Evolutionary conservation across 1,284 basidiomycete species (phyloP).

Genomic region (Inonotus obliquus): DNA sequence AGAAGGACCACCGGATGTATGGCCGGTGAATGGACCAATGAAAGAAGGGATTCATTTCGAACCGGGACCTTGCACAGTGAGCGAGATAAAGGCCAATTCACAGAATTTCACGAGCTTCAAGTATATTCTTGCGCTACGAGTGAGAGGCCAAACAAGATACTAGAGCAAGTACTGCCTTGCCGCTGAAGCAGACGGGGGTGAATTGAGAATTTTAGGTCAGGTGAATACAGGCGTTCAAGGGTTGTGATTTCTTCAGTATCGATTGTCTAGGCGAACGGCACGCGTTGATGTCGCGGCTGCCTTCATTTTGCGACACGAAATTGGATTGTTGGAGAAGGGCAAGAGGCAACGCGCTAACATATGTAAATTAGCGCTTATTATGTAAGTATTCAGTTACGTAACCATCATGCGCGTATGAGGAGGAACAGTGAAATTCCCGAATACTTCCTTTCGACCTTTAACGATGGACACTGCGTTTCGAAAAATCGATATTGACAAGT

Average conservation of each 20-base stretch:
- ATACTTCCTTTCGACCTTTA: neutral
- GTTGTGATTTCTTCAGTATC: neutral
- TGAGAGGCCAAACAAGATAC: neutral
- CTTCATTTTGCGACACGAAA: neutral
- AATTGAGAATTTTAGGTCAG: neutral
- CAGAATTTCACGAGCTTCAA: neutral
- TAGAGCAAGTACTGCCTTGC: neutral
- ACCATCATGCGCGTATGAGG: no score
- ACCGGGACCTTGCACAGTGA: neutral
- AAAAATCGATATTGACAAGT: slow-evolving; percentile 92
- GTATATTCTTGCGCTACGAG: neutral
- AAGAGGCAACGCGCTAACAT: neutral
- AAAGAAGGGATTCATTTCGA: slow-evolving; percentile 2
- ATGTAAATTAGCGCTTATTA: neutral
- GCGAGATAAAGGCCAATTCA: neutral
- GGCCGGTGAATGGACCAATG: neutral
- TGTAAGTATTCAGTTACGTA: neutral
- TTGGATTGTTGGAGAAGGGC: neutral
- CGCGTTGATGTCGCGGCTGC: neutral
- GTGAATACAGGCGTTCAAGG: neutral
- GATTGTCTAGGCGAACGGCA: neutral
- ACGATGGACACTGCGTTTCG: slow-evolving; percentile 77
- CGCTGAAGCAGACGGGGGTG: neutral
- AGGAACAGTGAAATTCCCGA: neutral
- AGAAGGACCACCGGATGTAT: neutral